Evolutionary conservation across 352 stramenopile species (phyloP).

Genomic region (Lagenidium sp.): DNA sequence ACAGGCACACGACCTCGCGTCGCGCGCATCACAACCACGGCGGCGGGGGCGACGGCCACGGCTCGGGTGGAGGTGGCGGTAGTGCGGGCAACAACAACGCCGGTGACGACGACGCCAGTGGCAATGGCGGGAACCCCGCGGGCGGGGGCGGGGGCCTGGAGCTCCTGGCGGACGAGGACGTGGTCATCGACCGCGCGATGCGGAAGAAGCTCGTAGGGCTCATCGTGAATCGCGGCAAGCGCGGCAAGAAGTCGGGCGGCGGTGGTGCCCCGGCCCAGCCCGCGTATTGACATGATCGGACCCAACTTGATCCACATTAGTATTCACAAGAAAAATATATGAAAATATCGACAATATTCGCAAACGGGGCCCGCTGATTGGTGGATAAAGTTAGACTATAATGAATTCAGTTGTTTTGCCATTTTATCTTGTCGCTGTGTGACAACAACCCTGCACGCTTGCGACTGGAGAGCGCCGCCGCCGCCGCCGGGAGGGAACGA

Average conservation of each 20-base stretch:
- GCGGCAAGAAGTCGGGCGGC: slow-evolving; percentile 71
- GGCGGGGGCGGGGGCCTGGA: slow-evolving; percentile 8
- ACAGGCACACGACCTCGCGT: slow-evolving; percentile 9
- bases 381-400: too few relatives aligned
- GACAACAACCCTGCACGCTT: too few relatives aligned
- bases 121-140: slow-evolving; percentile 20
- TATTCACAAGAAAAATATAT: too few relatives aligned
- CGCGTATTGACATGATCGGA: too few relatives aligned
- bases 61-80: neutral
- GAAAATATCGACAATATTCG: too few relatives aligned
- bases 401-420: too few relatives aligned
- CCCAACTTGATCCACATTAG: too few relatives aligned
- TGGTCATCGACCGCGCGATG: slow-evolving; percentile 68
- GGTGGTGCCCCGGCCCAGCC: too few relatives aligned
- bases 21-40: slow-evolving; percentile 15
- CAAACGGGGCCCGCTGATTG: too few relatives aligned
- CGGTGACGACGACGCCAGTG: neutral
- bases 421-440: too few relatives aligned
- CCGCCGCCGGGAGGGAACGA: too few relatives aligned
- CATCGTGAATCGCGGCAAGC: slow-evolving; percentile 70
- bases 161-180: slow-evolving; percentile 27
- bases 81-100: slow-evolving; percentile 10
- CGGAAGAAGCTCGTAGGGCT: slow-evolving; percentile 78
- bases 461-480: too few relatives aligned
- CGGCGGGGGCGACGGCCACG: slow-evolving; percentile 17